Conservation (phyloP, 192 early-diverging fungal genomes). For the Coemansia sp. region DNA sequence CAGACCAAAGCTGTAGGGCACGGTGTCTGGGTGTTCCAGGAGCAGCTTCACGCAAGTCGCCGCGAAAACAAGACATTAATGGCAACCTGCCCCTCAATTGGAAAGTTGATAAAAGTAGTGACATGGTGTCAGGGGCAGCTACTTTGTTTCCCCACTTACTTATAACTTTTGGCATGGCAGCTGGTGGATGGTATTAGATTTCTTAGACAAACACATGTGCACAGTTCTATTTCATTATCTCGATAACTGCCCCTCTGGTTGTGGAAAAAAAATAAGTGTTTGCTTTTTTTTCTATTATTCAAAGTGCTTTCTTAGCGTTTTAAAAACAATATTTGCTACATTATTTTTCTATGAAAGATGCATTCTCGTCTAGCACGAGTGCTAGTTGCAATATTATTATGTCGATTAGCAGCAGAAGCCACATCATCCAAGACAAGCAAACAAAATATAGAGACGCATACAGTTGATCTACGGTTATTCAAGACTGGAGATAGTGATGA, state of each 20-base stretch:
- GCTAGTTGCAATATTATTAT: neutral
- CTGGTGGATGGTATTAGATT: neutral
- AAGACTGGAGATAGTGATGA: neutral
- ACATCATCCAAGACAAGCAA: neutral
- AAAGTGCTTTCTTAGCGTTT: neutral
- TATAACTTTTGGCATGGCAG: neutral
- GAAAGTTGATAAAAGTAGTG: slow-evolving; percentile 4
- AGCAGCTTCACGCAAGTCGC: slow-evolving; percentile 33
- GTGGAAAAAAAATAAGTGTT: neutral
- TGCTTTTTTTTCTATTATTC: neutral
- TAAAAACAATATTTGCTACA: neutral
- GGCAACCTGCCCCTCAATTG: slow-evolving; percentile 43
- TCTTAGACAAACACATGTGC: neutral
- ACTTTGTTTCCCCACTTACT: slow-evolving; percentile 9
- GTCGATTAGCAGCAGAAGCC: neutral
- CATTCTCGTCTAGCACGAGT: neutral
- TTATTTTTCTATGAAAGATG: neutral
- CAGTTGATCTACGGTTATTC: neutral
- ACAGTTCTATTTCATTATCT: neutral
- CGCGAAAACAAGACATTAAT: slow-evolving; percentile 36
- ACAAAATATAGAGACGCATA: neutral
- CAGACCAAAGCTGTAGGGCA: slow-evolving; percentile 45
- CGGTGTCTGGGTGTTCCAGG: slow-evolving; percentile 48
- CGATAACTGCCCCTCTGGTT: too few species aligned
- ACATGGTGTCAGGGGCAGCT: neutral